A percentile compares a stretch with the other conserved stretches of the same genome.
Conservation (phyloP, 1,284 basidiomycete species). For the Malassezia psittaci region DNA sequence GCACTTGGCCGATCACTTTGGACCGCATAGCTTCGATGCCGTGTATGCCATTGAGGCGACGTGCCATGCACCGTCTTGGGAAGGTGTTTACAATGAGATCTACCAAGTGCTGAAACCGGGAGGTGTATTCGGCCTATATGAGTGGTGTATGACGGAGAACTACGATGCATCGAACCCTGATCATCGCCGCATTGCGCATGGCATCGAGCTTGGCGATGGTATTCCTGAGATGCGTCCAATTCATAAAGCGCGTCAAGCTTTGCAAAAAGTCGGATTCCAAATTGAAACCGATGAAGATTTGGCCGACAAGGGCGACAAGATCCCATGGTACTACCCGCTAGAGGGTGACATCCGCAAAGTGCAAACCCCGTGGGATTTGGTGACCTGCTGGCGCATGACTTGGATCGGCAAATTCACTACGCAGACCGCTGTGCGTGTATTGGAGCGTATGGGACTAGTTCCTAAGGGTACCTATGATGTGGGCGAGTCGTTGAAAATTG, state of each 20-base stretch:
- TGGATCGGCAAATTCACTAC: conserved; percentile 75
- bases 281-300: conserved; percentile 88
- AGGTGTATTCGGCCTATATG: conserved; percentile 94
- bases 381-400: conserved; percentile 71
- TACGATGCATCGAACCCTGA: conserved; percentile 78
- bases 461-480: conserved; percentile 91
- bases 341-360: conserved; percentile 85
- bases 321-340: conserved; percentile 93
- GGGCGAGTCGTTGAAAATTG: conserved; percentile 76
- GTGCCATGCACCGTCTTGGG: conserved; percentile 86
- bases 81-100: conserved; percentile 90
- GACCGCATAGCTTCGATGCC: conserved; percentile 86
- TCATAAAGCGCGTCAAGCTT: conserved; percentile 62
- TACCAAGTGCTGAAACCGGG: conserved; percentile 91
- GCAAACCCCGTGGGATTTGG: conserved; percentile 80
- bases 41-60: conserved; percentile 99
- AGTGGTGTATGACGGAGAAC: conserved; percentile 95
- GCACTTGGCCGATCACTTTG: conserved; percentile 84
- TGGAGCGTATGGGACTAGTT: conserved; percentile 69
- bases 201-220: conserved; percentile 68
- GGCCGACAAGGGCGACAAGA: conserved; percentile 66
- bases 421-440: conserved; percentile 65
- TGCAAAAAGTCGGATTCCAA: conserved; percentile 75
- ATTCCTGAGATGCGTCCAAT: conserved; percentile 93
- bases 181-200: conserved; percentile 86